A percentile compares a stretch with the other conserved stretches of the same genome.
phyloP scores from a whole-genome alignment of 768 basidiomycete genomes.

The Krasilnikovozyma curviuscula region DNA sequence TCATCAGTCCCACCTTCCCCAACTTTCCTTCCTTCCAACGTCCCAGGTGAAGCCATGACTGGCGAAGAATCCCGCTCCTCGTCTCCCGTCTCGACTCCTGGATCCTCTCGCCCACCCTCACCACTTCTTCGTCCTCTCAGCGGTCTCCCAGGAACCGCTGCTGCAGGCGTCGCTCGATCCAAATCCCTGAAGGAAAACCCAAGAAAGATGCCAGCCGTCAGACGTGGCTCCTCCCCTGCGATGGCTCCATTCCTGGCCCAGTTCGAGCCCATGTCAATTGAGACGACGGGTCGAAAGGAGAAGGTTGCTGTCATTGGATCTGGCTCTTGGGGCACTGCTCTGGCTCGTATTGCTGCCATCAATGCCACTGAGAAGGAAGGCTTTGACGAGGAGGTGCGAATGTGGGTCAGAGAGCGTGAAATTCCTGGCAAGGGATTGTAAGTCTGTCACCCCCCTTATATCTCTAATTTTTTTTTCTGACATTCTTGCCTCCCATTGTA shows the following conservation, averaged over 20 bases:
- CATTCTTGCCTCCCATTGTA: not conserved
- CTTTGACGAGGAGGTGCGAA: constrained; percentile 9
- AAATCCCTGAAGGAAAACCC: no score
- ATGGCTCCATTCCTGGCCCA: not conserved
- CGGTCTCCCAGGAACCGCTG: no score
- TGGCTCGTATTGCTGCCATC: constrained; percentile 11
- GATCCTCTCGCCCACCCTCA: no score
- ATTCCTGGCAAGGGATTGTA: not conserved
- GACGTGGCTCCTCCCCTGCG: not conserved
- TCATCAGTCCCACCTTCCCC: not conserved
- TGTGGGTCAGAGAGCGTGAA: constrained; percentile 13
- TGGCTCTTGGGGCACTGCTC: constrained; percentile 11
- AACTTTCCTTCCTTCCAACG: not conserved
- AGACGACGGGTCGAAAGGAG: no score
- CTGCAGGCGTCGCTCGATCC: no score
- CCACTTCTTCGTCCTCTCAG: no score
- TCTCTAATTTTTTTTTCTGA: not conserved
- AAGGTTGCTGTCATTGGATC: constrained; percentile 8
- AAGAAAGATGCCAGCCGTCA: no score
- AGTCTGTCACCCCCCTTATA: not conserved
- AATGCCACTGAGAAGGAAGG: constrained; percentile 7
- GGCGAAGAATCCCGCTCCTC: no score
- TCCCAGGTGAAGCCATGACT: no score
- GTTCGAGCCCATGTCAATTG: no score
- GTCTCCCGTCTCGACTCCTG: no score